Conservation (phyloP, 305 asterid species). For the Fraxinus velutina region DNA sequence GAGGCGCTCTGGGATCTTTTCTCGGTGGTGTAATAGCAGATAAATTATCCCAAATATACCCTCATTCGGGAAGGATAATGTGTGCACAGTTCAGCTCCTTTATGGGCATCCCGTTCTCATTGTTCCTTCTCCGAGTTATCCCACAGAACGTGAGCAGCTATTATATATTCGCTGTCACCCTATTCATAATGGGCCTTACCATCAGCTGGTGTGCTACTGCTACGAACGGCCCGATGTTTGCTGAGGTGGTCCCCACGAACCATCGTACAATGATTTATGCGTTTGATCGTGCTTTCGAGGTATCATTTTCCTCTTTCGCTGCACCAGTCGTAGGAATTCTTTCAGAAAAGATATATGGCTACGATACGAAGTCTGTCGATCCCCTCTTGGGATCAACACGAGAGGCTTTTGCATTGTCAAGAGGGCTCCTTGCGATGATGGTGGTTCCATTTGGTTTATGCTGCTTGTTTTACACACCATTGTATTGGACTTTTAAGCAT, state of each 20-base stretch:
- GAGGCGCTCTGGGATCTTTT: conserved; percentile 85
- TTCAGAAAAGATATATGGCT: conserved; percentile 75
- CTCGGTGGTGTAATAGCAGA: conserved; percentile 87
- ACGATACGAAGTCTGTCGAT: conserved; percentile 68
- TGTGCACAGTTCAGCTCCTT: conserved; percentile 88
- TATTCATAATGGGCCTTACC: conserved; percentile 81
- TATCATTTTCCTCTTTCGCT: conserved; percentile 80
- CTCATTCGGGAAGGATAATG: conserved; percentile 72
- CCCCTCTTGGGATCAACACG: conserved; percentile 58
- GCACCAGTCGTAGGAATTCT: conserved; percentile 89
- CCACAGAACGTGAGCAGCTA: conserved; percentile 69
- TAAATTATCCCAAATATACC: conserved; percentile 62
- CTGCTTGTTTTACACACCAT: conserved; percentile 78
- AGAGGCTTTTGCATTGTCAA: conserved; percentile 76
- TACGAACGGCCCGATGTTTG: conserved; percentile 88
- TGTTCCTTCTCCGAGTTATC: conserved; percentile 62
- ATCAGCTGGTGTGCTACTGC: conserved; percentile 92
- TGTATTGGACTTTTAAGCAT: conserved; percentile 73
- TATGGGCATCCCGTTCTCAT: conserved; percentile 89
- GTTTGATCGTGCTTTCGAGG: conserved; percentile 85
- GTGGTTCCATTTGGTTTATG: conserved; percentile 77
- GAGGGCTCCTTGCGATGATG: conserved; percentile 85
- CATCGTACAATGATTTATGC: conserved; percentile 95
- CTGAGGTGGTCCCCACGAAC: conserved; percentile 86
- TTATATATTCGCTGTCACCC: conserved; percentile 56